Conservation (phyloP, 1,139 yeast species). For the Geotrichum restrictum region DNA sequence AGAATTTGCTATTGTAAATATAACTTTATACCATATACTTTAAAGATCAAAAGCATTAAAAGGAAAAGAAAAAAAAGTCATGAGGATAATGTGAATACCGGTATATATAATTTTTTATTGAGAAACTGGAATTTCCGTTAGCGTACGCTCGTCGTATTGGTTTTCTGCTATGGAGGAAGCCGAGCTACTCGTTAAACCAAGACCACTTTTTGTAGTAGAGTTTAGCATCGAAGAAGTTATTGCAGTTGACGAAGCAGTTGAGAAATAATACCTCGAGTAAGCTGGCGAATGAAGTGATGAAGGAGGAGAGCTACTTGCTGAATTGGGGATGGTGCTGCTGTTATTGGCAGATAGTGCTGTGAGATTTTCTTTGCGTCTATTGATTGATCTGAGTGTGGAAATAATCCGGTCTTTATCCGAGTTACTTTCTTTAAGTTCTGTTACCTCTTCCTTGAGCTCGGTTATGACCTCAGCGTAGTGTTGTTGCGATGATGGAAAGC, state of each 20-base stretch:
- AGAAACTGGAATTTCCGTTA: neutral
- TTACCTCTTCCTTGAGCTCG: constrained; percentile 68
- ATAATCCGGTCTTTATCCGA: constrained; percentile 74
- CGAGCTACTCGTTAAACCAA: no score
- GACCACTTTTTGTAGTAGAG: neutral
- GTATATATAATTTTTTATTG: no score
- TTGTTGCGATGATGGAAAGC: constrained; percentile 4
- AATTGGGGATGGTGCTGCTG: neutral
- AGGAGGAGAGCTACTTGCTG: neutral
- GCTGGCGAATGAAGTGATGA: constrained; percentile 1
- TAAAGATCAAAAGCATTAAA: no score
- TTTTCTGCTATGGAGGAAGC: no score
- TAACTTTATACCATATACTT: no score
- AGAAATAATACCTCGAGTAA: constrained; percentile 7
- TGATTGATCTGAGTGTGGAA: constrained; percentile 48
- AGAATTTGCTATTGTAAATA: no score
- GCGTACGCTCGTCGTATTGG: neutral
- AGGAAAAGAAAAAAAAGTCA: no score
- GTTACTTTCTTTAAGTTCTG: constrained; percentile 57
- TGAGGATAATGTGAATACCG: no score
- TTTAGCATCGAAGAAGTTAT: neutral
- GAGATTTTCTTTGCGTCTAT: constrained; percentile 21
- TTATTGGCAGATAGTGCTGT: constrained; percentile 9
- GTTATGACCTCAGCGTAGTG: constrained; percentile 38
- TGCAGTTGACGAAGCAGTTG: neutral